Percentiles rank a stretch among this genome's conserved stretches.
phyloP scores from a whole-genome alignment of 805 yeast genomes.

The Ogataea populi-albae region DNA sequence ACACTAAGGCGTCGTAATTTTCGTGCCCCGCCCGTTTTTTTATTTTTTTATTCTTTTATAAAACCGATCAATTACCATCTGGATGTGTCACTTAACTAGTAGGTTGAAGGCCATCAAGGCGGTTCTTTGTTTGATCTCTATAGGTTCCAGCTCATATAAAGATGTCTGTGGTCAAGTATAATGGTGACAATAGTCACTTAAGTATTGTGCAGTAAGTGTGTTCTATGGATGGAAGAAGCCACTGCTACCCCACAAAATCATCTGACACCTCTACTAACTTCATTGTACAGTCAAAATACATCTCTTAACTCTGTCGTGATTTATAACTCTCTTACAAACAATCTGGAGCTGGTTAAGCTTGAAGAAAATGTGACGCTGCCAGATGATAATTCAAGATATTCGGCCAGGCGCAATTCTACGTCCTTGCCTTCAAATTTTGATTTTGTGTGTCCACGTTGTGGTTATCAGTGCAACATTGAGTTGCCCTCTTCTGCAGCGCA shows the following conservation, averaged over 20 bases:
- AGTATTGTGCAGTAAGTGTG: slow-evolving; percentile 18
- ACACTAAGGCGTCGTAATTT: too few species aligned
- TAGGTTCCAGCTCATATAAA: slow-evolving; percentile 6
- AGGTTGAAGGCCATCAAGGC: neutral
- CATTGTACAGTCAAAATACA: slow-evolving; percentile 19
- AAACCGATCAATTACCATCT: neutral
- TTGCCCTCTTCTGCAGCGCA: slow-evolving; percentile 2
- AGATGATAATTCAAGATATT: neutral
- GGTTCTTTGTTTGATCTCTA: neutral
- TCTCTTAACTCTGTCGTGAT: slow-evolving; percentile 28
- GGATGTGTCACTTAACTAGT: slow-evolving; percentile 1
- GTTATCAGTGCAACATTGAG: slow-evolving; percentile 20
- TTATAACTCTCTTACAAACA: slow-evolving; percentile 27
- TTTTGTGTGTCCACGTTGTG: slow-evolving; percentile 29
- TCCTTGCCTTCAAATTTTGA: slow-evolving; percentile 12
- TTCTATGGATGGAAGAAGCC: neutral
- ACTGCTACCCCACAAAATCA: slow-evolving; percentile 1
- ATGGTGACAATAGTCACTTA: slow-evolving; percentile 12
- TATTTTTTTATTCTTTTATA: neutral
- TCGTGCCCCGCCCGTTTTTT: too few species aligned
- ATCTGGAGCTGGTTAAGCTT: slow-evolving; percentile 26
- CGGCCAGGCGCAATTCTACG: slow-evolving; percentile 9
- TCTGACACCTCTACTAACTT: slow-evolving; percentile 5
- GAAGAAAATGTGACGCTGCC: slow-evolving; percentile 7
- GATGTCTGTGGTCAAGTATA: slow-evolving; percentile 21